Evolutionary conservation across 768 basidiomycete genomes (phyloP), one percentile per base, ranked within the genome.

Genomic region (Russula sp.): DNA sequence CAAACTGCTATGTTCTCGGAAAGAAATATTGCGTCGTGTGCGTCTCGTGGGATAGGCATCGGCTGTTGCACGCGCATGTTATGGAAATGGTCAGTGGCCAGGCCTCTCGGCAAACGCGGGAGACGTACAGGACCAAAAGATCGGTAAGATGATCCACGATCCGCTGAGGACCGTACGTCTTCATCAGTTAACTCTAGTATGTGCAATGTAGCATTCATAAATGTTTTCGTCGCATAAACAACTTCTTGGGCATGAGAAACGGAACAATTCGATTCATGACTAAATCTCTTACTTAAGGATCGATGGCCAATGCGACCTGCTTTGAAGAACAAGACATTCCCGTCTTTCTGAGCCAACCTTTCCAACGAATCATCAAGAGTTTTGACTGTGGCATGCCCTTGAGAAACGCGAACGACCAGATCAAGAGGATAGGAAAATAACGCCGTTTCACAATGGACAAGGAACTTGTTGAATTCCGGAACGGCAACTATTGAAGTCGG

Each of bases 371-470:
- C 79, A 6, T 81, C 78, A 20, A 90, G 69, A 2, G 73, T 74
- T 58, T 78, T 74, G 9, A 72, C 65, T 14, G 81, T 75, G 0
- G 79, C 70, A 60, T 81, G 73, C 2, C 80, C 83, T 34, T 78
- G 73, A 8, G 79, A 81, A 11, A 86, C 78, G 25, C 83, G 81
- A 0, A 81, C 83, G 46, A 92, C 73, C n/a, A 84, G 70, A 60
- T 90, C 87, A 9, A 92, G 76, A 0, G 88, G 85, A 69, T 88
- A 93, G 0, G 87, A 79, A 22, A 81, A 65, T 4, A 93, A 73
- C 1, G 78, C 76, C 10, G 72, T 73, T 55, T 88, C 85, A 14
- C 78, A 75, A 42, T 87, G 84, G 3, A 93, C 76, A 42, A 93
- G 70, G 58, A 93, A 78, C 66, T 83, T 86, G 70, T 88, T 84